Conservation (phyloP, 2,329 filamentous ascomycete species). For the Fusarium avenaceum region DNA sequence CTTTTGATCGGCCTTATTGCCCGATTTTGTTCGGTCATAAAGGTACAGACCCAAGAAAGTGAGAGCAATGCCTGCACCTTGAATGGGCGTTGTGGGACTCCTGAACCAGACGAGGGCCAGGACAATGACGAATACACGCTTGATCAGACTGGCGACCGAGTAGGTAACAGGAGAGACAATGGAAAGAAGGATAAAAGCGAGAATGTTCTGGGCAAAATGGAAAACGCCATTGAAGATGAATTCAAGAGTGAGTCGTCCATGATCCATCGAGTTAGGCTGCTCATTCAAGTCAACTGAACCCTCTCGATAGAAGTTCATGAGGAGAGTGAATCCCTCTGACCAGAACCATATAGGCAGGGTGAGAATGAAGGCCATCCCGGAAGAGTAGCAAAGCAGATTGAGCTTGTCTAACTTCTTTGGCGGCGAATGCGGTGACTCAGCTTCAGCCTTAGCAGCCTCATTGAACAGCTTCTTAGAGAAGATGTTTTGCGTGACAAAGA, state of each 20-base stretch:
- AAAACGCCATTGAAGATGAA: constrained; percentile 98
- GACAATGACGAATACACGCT: constrained; percentile 96
- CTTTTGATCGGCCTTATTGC: constrained; percentile 86
- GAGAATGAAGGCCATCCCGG: constrained; percentile 88
- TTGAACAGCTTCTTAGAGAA: constrained; percentile 99
- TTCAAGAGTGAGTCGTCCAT: constrained; percentile 81
- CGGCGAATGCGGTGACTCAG: constrained; percentile 73
- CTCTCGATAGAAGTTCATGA: constrained; percentile 83
- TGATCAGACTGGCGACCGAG: constrained; percentile 94
- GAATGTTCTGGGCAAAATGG: constrained; percentile 95
- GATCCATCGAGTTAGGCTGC: constrained; percentile 77
- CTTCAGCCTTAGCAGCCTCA: constrained; percentile 87
- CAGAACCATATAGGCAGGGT: constrained; percentile 94
- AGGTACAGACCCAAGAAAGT: constrained; percentile 95
- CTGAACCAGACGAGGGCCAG: constrained; percentile 97
- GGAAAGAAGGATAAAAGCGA: constrained; percentile 92
- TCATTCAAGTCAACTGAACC: constrained; percentile 76
- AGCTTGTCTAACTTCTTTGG: constrained; percentile 93
- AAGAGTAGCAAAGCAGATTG: constrained; percentile 97
- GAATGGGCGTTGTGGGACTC: constrained; percentile 84
- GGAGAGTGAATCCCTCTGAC: constrained; percentile 83
- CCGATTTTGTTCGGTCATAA: constrained; percentile 92
- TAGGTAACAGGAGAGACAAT: constrained; percentile 97
- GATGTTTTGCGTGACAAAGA: constrained; percentile 98
- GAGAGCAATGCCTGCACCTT: constrained; percentile 86